Base-by-base conservation (phyloP, 495 filamentous ascomycete species). In the Lasiosphaeria miniovina region DNA sequence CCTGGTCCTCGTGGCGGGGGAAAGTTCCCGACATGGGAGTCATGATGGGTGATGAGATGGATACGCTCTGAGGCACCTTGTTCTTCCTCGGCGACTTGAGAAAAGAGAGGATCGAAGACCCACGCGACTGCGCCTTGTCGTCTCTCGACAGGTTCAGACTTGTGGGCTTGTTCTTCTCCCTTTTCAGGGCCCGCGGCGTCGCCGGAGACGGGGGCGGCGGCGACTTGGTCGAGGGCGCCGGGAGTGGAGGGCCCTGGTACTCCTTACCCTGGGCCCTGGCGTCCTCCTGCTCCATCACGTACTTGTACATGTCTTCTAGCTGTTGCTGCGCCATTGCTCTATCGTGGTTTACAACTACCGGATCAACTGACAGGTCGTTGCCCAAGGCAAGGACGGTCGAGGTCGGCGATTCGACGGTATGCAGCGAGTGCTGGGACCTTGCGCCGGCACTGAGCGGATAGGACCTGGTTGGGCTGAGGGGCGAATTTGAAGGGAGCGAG, bases 271-370 rank as follows among this genome's bases (percentile, higher is more conserved):
- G 63, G 17, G 54, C 61, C 50, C 89, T 88, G 52, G 84, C 83
- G 41, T 84, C 86, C 72, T 95, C 90, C 54, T 93, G 88, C 74
- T 90, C 90, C 89, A 96, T 88, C 60, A 96, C 92, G 49, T 91
- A 88, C 52, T 85, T 90, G 69, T 97, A 97, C 65, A 97, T 84
- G 71, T 90, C 86, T 69, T 94, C 91, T 75, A 97, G 86, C 68
- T 96, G 87, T 59, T 83, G 78, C 69, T 93, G 86, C 68, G 87
- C 84, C 71, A 85, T 82, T 61, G 80, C 83, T 61, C 82, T 84
- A 74, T 96, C 90, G 59, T 80, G 78, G 40, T 86, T 82, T 34
- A 96, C 81, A 35, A 95, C 83, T 48, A 82, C 82, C 55, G 86
- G 83, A 71, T 97, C 92, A 55, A 96, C 86, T 36, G 73, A 68